Conservation (phyloP, 75 land plant genomes). For the Cupressus sempervirens region DNA sequence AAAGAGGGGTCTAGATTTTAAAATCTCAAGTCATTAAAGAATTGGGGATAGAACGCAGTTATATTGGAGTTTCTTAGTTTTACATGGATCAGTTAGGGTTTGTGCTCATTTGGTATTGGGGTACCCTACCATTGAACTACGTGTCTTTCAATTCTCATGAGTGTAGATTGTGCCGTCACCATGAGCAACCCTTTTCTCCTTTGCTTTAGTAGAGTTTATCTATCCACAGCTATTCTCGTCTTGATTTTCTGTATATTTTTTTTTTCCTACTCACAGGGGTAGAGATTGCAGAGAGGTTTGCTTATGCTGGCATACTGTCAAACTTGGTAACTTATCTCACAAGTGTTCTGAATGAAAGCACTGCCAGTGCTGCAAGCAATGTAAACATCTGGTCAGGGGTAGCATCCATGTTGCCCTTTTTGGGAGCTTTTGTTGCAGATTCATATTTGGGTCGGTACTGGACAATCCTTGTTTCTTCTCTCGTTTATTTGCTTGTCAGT, state of each 20-base stretch:
- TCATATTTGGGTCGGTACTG: conserved; percentile 51
- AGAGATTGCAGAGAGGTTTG: conserved; percentile 67
- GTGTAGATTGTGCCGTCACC: background rate
- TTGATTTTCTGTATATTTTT: background rate
- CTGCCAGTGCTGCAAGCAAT: conserved; percentile 47
- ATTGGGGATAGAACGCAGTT: too few relatives aligned
- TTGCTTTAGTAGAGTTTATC: background rate
- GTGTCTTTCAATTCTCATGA: background rate
- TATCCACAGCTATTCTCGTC: background rate
- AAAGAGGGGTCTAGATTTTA: background rate
- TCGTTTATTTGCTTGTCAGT: conserved; percentile 34
- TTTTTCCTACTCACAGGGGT: conserved; percentile 38
- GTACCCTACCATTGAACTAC: background rate
- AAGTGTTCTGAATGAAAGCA: conserved; percentile 36
- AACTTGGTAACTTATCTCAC: conserved; percentile 64
- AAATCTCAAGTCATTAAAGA: background rate
- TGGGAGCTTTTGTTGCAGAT: conserved; percentile 57
- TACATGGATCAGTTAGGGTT: background rate
- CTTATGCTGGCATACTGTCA: conserved; percentile 56
- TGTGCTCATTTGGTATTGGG: background rate
- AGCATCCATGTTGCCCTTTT: conserved; percentile 28
- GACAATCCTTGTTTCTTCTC: conserved; percentile 34
- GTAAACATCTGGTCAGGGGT: conserved; percentile 63
- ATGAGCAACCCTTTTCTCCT: background rate
- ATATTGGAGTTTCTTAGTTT: background rate